Base-by-base conservation (phyloP, 169 alveolate species). In the Cyclospora cayetanensis region DNA sequence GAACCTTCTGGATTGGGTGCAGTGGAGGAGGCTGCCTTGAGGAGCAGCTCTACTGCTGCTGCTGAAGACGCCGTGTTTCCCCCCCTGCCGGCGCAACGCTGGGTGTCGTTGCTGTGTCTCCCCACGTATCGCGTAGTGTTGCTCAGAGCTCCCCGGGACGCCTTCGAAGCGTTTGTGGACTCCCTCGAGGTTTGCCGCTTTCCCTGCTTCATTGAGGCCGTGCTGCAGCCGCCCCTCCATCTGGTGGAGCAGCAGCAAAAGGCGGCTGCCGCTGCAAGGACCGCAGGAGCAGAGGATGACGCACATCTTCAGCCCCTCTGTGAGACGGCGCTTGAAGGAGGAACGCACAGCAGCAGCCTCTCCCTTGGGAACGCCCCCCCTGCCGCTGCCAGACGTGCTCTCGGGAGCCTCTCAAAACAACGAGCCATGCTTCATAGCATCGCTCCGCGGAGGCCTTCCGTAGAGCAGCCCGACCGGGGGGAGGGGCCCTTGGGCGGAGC, bases 191-290 rank as follows among this genome's bases (percentile, higher is more conserved):
- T 85, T 27, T 43, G 84, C 34, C 34, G 63, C 39, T 85, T 85
- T 74, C 91, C 77, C 84, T 85, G 91, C 43, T 85, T n/a, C 66
- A 66, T 85, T 5, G 91, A 85, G 39, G 91, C 84, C 39, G 85
- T 85, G 52, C 46, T 85, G 34, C 91, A 85, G 84, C 91, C 91
- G 52, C 79, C 91, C 3, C 65, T 35, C 20, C 84, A 85, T 27
- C 84, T 85, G 27, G 50, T 85, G 55, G 27, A 34, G 53, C 65
- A 85, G 34, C 68, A 52, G 20, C 83, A 50, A 27, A 41, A 39
- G 52, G 39, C 53, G 34, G 80, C 43, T 29, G 42, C 25, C 39
- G 66, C 50, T 15, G 43, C 41, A 34, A 66, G 31, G 27, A 15
- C 43, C 9, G 41, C 25, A 15, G 66, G 25, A 43, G 25, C n/a